Conservation (phyloP, 192 early-diverging fungal genomes). For the Radiomyces spectabilis region DNA sequence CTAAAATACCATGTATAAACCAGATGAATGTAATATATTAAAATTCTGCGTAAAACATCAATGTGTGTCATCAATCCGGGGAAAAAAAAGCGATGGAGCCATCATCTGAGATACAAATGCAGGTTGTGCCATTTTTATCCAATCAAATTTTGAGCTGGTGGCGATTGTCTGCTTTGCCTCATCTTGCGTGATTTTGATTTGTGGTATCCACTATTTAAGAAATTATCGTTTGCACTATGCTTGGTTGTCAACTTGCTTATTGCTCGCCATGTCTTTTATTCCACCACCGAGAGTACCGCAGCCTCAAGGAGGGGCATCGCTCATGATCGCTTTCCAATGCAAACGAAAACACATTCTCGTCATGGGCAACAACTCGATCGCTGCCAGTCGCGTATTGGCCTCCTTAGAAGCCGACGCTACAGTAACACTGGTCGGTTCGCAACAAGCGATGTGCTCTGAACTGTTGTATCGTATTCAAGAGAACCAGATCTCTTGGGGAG, state of each 20-base stretch:
- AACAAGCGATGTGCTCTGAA: slow-evolving; percentile 27
- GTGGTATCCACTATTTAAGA: background rate
- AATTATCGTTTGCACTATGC: background rate
- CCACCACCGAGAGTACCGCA: no score
- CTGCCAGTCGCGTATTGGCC: slow-evolving; percentile 59
- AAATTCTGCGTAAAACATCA: no score
- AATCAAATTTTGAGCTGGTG: slow-evolving; percentile 4
- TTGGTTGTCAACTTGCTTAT: slow-evolving; percentile 2
- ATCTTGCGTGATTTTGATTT: slow-evolving; percentile 15
- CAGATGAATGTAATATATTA: background rate
- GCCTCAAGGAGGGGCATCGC: slow-evolving; percentile 32
- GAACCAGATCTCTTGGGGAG: slow-evolving; percentile 28
- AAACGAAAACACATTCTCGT: slow-evolving; percentile 50
- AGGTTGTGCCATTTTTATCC: slow-evolving; percentile 7
- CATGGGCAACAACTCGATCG: slow-evolving; percentile 57
- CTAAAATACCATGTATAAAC: background rate
- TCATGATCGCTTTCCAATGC: slow-evolving; percentile 56
- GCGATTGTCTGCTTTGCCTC: slow-evolving; percentile 1
- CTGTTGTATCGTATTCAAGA: slow-evolving; percentile 39
- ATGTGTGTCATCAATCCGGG: no score
- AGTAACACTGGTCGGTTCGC: slow-evolving; percentile 50
- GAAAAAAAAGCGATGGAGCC: slow-evolving; percentile 2
- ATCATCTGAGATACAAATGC: no score
- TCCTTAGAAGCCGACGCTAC: slow-evolving; percentile 62
- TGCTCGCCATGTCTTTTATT: background rate